Conservation (phyloP, 352 stramenopile genomes). For the Pythium dissotocum region DNA sequence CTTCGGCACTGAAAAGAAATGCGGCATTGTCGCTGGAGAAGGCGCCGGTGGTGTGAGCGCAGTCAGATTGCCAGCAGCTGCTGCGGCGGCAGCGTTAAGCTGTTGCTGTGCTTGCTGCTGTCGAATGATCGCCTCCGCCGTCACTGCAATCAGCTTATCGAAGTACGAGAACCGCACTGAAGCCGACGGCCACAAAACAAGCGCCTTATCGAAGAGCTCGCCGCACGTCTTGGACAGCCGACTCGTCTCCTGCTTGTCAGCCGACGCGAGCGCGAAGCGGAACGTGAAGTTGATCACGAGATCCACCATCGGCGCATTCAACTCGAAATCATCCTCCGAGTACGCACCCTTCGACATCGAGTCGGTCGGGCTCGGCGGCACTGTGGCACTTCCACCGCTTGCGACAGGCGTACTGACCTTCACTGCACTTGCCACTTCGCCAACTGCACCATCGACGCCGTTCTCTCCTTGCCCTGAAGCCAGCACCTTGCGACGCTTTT, state of each 20-base stretch:
- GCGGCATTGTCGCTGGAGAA: constrained; percentile 73
- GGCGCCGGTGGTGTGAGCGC: constrained; percentile 23
- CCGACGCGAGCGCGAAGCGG: constrained; percentile 84
- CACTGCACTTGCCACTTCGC: constrained; percentile 6
- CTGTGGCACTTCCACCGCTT: not conserved
- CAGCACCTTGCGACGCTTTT: constrained; percentile 7
- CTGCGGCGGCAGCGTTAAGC: constrained; percentile 6
- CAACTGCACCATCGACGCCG: not conserved
- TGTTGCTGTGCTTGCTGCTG: constrained; percentile 63
- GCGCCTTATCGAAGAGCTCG: constrained; percentile 85
- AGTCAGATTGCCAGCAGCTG: constrained; percentile 9
- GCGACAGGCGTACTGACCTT: not conserved
- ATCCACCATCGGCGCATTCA: constrained; percentile 88
- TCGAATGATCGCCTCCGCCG: constrained; percentile 79
- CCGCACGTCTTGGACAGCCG: constrained; percentile 87
- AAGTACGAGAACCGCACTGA: constrained; percentile 91
- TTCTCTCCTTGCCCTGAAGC: not conserved
- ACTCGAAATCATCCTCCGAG: constrained; percentile 85
- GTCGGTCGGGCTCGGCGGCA: constrained; percentile 25
- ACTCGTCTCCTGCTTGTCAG: constrained; percentile 88
- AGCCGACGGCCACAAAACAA: constrained; percentile 83
- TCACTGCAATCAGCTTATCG: constrained; percentile 90
- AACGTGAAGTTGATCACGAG: constrained; percentile 93
- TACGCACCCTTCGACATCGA: constrained; percentile 21
- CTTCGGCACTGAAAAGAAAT: constrained; percentile 82